A percentile compares a stretch with the other conserved stretches of the same genome.
Conservation (phyloP, 441 rosid genomes). For the California macrophylla region DNA sequence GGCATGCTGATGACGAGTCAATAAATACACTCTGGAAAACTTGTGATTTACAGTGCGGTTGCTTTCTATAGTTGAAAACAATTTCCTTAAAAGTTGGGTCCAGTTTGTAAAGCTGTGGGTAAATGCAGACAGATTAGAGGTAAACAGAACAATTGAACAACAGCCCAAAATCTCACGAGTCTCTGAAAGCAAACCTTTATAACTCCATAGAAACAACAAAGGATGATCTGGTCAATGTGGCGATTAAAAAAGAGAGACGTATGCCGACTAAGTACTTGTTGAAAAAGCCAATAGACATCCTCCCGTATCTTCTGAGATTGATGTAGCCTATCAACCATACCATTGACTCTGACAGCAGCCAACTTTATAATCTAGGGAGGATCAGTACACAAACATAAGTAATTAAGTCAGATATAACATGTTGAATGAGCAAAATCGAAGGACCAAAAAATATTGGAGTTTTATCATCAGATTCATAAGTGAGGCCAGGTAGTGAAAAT, state of each 20-base stretch:
- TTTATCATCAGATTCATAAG: neutral
- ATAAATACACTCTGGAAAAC: slow-evolving; percentile 82
- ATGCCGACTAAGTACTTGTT: slow-evolving; percentile 62
- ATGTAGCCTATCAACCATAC: slow-evolving; percentile 90
- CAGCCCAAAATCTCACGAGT: slow-evolving; percentile 16
- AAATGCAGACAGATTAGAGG: neutral
- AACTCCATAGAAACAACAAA: slow-evolving; percentile 89
- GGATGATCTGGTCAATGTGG: slow-evolving; percentile 94
- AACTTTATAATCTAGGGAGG: slow-evolving; percentile 63
- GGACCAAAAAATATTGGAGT: neutral
- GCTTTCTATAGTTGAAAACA: slow-evolving; percentile 82
- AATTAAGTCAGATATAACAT: neutral
- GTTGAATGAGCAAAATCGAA: neutral
- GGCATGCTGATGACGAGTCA: slow-evolving; percentile 52
- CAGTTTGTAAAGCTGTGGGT: slow-evolving; percentile 67
- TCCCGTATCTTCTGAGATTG: slow-evolving; percentile 76
- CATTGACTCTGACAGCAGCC: slow-evolving; percentile 92
- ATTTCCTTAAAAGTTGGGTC: slow-evolving; percentile 76
- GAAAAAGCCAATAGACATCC: slow-evolving; percentile 72
- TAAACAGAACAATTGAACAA: neutral
- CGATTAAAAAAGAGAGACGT: slow-evolving; percentile 80
- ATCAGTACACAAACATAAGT: neutral
- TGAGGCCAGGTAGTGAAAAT: neutral
- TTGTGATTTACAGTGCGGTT: slow-evolving; percentile 88
- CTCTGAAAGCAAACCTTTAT: slow-evolving; percentile 59